Percentiles rank a stretch among this genome's conserved stretches.
phyloP scores from a whole-genome alignment of 495 filamentous ascomycete species.

The Penicillium coprophilum region DNA sequence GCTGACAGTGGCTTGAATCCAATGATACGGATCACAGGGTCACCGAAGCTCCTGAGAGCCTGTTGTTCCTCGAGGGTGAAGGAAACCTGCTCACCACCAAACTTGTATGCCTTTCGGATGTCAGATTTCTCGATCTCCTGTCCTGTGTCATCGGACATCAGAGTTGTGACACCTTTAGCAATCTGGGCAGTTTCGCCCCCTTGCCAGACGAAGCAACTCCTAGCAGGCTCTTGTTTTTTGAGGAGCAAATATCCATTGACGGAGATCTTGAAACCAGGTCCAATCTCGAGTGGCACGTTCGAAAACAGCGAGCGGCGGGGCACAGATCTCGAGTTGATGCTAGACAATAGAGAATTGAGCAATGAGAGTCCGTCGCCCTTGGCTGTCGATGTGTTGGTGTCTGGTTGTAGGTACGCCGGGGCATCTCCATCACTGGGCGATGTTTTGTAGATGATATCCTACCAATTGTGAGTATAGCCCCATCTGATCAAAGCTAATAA shows the following conservation, averaged over 20 bases:
- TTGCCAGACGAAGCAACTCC: conserved; percentile 83
- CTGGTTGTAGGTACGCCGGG: conserved; percentile 51
- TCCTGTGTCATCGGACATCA: conserved; percentile 71
- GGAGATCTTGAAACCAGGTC: conserved; percentile 78
- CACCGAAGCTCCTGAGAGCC: conserved; percentile 71
- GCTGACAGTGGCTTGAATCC: conserved; percentile 84
- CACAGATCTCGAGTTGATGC: conserved; percentile 86
- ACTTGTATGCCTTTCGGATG: conserved; percentile 91
- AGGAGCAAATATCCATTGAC: conserved; percentile 91
- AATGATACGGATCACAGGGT: conserved; percentile 81
- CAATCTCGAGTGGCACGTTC: conserved; percentile 81
- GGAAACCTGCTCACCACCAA: conserved; percentile 83
- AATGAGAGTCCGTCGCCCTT: conserved; percentile 75
- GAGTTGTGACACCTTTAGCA: conserved; percentile 67
- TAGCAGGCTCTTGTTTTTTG: conserved; percentile 73
- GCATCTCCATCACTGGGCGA: conserved; percentile 66
- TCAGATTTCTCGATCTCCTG: conserved; percentile 75
- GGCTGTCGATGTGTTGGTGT: conserved; percentile 49
- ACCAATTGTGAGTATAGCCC: conserved; percentile 3
- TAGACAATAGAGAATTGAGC: conserved; percentile 78
- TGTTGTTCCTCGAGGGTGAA: conserved; percentile 84
- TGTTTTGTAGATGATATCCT: conserved; percentile 79
- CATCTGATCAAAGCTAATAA: background rate
- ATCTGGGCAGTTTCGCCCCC: conserved; percentile 81
- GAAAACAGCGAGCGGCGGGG: conserved; percentile 86